Base-by-base conservation (phyloP, 2,329 filamentous ascomycete genomes). In the Trichoderma endophyticum region DNA sequence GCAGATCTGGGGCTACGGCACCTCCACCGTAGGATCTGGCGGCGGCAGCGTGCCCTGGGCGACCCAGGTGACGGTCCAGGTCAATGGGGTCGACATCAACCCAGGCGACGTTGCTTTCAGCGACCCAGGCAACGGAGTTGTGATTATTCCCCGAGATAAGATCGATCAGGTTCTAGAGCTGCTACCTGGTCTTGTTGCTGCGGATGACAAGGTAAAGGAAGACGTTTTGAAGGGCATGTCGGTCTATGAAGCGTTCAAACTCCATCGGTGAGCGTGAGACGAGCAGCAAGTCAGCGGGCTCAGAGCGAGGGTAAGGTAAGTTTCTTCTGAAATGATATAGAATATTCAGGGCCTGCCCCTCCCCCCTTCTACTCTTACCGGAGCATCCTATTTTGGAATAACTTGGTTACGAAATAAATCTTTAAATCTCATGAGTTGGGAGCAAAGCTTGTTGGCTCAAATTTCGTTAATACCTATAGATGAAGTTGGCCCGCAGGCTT, bases 21-120 rank as follows among this genome's bases (percentile, higher is more conserved):
- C 85, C 32, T 90, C 87, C 59, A 87, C 88, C 15, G 86, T 91
- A 34, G 88, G 89, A 15, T 83, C 87, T 11, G 87, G 86, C 5
- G 86, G 84, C 12, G 85, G 88, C 77, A 85, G 87, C 30, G 86
- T 85, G 74, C 84, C 89, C 61, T 88, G 89, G 80, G 87, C 87
- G 3, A 81, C 85, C 30, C 81, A 86, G 75, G 81, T 85, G 18
- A 80, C 84, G 34, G 75, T 86, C 21, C 75, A 82, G 21, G 81
- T 86, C 60, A 80, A 84, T 59, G 84, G 83, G 54, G 82, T 83
- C 56, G 72, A 80, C 43, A 79, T 86, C 63, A 78, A 75, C 21
- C 84, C 82, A 79, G 90, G 91, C 8, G 92, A 94, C 79, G 85
- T 94, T 48, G 84, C 93, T 60, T 90, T 93, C 80, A 87, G 89